phyloP scores from a whole-genome alignment of 495 filamentous ascomycete species.

The Alectoria sarmentosa region DNA sequence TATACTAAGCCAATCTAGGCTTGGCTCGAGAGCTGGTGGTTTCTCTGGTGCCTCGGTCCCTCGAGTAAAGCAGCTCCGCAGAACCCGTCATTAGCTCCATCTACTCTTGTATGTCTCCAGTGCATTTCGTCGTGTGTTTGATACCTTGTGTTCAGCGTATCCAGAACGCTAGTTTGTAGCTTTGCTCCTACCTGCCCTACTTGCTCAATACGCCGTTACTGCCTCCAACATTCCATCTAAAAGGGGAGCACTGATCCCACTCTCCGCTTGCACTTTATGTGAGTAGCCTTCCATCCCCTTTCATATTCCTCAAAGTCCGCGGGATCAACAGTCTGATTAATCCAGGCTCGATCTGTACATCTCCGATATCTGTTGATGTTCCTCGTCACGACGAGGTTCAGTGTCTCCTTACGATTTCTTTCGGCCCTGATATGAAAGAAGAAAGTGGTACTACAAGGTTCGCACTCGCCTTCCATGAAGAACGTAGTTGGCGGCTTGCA shows the following conservation, averaged over 20 bases:
- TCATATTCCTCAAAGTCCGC: not conserved
- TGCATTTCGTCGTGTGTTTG: too few relatives aligned
- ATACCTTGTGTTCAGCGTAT: too few relatives aligned
- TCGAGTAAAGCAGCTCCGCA: too few relatives aligned
- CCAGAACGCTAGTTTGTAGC: too few relatives aligned
- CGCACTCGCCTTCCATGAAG: not conserved
- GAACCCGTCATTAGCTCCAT: too few relatives aligned
- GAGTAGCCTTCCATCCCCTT: not conserved
- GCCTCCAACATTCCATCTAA: not conserved
- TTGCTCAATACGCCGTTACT: not conserved
- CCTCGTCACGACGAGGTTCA: not conserved
- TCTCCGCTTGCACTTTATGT: not conserved
- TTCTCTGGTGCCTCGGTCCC: too few relatives aligned
- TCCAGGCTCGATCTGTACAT: not conserved
- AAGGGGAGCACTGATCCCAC: not conserved
- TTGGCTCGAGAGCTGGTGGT: too few relatives aligned
- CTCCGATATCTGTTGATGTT: not conserved
- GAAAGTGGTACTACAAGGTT: not conserved
- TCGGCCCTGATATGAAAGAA: not conserved
- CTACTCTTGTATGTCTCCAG: too few relatives aligned
- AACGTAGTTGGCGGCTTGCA: not conserved
- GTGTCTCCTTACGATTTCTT: not conserved
- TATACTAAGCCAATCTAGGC: too few relatives aligned
- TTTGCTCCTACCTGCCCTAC: too few relatives aligned
- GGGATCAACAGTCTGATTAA: not conserved